These are phyloP conservation scores for Lolium perenne DNA, from an alignment of 176 grass and related monocot genomes.

Conservation along the genomic window DNA sequence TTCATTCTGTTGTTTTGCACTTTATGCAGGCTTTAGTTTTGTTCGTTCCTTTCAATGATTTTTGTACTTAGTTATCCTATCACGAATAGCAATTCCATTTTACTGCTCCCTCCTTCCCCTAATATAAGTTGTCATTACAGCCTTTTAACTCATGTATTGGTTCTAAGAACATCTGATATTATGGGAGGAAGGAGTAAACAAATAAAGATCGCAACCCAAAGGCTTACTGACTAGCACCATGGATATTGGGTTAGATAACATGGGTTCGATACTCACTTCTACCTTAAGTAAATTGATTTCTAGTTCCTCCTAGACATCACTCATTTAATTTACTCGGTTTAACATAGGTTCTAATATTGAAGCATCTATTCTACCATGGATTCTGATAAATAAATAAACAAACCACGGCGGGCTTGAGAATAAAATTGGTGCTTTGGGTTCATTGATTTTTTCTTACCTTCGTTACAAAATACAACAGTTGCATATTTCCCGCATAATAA, in stretches of 20 bases:
- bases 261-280: background rate
- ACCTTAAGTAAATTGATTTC: background rate
- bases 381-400: background rate
- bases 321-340: background rate
- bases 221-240: conserved; percentile 4
- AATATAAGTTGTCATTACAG: too few relatives aligned
- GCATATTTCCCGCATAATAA: conserved; percentile 31
- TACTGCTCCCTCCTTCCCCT: background rate
- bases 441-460: conserved; percentile 4
- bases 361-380: conserved; percentile 8
- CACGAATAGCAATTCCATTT: conserved; percentile 22
- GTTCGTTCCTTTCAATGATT: conserved; percentile 18
- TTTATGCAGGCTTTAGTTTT: conserved; percentile 23
- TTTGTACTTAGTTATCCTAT: conserved; percentile 32
- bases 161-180: too few relatives aligned
- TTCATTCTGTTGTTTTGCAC: conserved; percentile 28
- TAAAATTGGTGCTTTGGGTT: background rate
- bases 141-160: too few relatives aligned
- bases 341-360: background rate
- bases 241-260: background rate
- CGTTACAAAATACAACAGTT: conserved; percentile 12
- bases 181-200: background rate
- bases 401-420: background rate
- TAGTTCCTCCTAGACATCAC: conserved; percentile 12
- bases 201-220: conserved; percentile 14